Evolutionary conservation across 2,329 filamentous ascomycete genomes (phyloP).

Genomic region (Calonectria pteridis): DNA sequence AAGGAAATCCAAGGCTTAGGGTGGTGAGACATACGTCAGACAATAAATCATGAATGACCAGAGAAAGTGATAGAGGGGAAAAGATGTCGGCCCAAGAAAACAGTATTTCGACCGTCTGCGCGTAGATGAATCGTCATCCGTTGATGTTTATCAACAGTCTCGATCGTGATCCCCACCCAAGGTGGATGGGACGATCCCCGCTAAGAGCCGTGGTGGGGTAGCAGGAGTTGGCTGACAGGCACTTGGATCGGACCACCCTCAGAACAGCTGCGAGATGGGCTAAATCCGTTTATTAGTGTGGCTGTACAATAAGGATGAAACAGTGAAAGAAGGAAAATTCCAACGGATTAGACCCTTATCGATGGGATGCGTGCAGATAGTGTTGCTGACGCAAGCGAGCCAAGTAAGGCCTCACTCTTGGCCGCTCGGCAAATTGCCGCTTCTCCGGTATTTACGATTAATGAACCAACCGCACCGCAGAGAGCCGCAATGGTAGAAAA

Average conservation of each 20-base stretch:
- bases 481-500: background rate
- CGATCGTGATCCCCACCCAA: background rate
- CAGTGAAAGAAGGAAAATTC: background rate
- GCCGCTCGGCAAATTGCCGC: conserved; percentile 4
- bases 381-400: background rate
- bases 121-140: background rate
- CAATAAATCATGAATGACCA: background rate
- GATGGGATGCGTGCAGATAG: background rate
- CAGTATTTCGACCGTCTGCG: background rate
- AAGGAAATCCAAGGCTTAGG: background rate
- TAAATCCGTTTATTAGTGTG: too few relatives aligned
- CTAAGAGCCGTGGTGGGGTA: background rate
- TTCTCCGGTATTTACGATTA: background rate
- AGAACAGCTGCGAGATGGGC: background rate
- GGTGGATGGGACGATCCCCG: background rate
- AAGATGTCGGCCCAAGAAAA: background rate
- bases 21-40: background rate
- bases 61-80: background rate
- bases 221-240: background rate
- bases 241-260: background rate
- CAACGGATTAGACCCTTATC: background rate
- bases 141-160: background rate
- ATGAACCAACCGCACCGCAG: conserved; percentile 3
- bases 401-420: background rate
- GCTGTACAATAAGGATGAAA: background rate